Evolutionary conservation across 257 asterid species (phyloP).

Genomic region (Forsythia viridissima): DNA sequence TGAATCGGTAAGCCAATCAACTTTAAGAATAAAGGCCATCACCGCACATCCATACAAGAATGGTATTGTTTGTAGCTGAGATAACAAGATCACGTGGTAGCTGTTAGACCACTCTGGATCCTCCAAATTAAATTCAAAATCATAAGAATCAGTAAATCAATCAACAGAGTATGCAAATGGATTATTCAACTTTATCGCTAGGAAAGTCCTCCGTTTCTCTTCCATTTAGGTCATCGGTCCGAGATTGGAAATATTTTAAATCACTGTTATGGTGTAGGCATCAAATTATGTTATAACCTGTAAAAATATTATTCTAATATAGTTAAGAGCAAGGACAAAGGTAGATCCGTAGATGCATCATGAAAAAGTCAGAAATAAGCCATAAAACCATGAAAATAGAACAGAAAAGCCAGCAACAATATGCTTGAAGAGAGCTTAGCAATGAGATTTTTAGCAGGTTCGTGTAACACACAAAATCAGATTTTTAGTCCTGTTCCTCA

Average conservation of each 20-base stretch:
- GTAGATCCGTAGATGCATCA: neutral
- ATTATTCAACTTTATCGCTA: neutral
- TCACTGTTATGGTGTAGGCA: neutral
- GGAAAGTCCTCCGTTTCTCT: neutral
- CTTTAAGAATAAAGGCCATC: constrained; percentile 60
- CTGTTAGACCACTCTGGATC: constrained; percentile 9
- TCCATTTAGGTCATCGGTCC: neutral
- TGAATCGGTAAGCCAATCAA: constrained; percentile 77
- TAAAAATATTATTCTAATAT: neutral
- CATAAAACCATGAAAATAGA: neutral
- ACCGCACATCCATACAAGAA: constrained; percentile 85
- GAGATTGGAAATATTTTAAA: neutral
- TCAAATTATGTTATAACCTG: neutral
- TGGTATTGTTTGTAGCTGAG: constrained; percentile 76
- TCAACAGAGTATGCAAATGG: constrained; percentile 22
- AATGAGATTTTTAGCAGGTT: neutral
- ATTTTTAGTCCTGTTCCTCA: neutral
- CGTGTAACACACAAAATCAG: neutral
- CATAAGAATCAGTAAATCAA: constrained; percentile 3
- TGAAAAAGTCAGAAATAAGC: neutral
- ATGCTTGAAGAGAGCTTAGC: neutral
- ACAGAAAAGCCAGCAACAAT: neutral
- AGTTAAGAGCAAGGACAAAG: constrained; percentile 1
- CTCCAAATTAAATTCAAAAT: neutral
- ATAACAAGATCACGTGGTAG: constrained; percentile 31